These are phyloP conservation scores for Penicillium flavigenum DNA, from an alignment of 495 filamentous ascomycete species.

Conservation along the genomic window DNA sequence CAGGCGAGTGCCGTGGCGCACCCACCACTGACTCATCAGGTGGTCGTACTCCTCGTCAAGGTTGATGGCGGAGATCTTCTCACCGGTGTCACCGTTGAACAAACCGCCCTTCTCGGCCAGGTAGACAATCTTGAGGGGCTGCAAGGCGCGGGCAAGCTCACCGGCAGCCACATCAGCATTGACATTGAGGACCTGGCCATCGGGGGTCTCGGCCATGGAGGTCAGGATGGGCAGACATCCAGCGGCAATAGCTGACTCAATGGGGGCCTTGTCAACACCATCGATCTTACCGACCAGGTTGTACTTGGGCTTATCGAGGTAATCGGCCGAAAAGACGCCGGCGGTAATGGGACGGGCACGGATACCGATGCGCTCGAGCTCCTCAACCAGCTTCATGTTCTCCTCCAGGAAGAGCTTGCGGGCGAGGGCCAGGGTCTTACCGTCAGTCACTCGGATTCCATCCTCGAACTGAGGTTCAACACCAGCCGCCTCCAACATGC, in stretches of 20 bases:
- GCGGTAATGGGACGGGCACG: conserved; percentile 88
- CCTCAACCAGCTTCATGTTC: conserved; percentile 92
- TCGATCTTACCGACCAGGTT: conserved; percentile 95
- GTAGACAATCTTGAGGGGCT: conserved; percentile 97
- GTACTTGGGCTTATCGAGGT: conserved; percentile 92
- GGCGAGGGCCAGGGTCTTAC: conserved; percentile 88
- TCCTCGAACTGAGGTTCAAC: conserved; percentile 97
- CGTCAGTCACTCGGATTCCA: conserved; percentile 93
- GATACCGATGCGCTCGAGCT: conserved; percentile 87
- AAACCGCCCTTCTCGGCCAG: conserved; percentile 96
- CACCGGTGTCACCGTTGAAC: conserved; percentile 87
- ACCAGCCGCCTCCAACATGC: conserved; percentile 84
- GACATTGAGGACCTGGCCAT: conserved; percentile 95
- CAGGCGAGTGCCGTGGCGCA: conserved; percentile 88
- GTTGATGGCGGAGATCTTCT: conserved; percentile 98
- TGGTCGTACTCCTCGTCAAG: conserved; percentile 96
- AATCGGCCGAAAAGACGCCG: conserved; percentile 93
- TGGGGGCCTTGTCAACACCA: conserved; percentile 84
- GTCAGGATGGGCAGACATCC: conserved; percentile 93
- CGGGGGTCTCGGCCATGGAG: conserved; percentile 92
- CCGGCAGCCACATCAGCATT: conserved; percentile 97
- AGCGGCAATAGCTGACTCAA: conserved; percentile 87
- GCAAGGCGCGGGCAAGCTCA: conserved; percentile 82
- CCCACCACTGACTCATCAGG: conserved; percentile 95
- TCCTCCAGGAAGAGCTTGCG: conserved; percentile 91